Conservation (phyloP, 352 stramenopile genomes). For the Thalassiosira gravida region DNA sequence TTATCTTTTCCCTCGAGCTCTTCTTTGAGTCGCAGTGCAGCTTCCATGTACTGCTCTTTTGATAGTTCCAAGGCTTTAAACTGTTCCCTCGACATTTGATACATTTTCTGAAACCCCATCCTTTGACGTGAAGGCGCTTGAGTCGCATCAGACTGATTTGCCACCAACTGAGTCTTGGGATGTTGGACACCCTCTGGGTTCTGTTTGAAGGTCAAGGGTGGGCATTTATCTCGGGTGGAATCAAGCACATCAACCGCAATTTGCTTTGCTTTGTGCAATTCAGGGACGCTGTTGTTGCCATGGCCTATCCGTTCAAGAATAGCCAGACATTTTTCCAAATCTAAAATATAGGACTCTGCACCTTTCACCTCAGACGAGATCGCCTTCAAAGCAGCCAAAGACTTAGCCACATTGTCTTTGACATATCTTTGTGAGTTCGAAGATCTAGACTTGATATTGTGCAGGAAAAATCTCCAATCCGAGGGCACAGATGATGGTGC, state of each 20-base stretch:
- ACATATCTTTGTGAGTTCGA: slow-evolving; percentile 41
- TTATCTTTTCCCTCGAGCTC: slow-evolving; percentile 77
- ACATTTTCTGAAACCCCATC: slow-evolving; percentile 72
- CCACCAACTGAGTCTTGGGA: slow-evolving; percentile 1
- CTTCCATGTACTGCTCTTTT: slow-evolving; percentile 84
- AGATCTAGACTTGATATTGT: slow-evolving; percentile 72
- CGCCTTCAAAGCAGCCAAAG: slow-evolving; percentile 57
- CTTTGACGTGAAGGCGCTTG: slow-evolving; percentile 53
- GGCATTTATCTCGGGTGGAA: slow-evolving; percentile 59
- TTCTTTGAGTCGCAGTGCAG: slow-evolving; percentile 80
- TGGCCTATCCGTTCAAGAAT: slow-evolving; percentile 33
- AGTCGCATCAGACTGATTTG: slow-evolving; percentile 4
- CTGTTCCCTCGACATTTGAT: slow-evolving; percentile 65
- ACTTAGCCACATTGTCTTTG: slow-evolving; percentile 65
- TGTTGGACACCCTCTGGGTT: slow-evolving; percentile 18
- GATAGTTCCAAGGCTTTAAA: slow-evolving; percentile 71
- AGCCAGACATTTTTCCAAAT: slow-evolving; percentile 59
- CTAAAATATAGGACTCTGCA: slow-evolving; percentile 22
- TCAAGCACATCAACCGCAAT: slow-evolving; percentile 64
- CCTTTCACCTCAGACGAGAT: slow-evolving; percentile 17
- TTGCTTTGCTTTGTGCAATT: slow-evolving; percentile 62
- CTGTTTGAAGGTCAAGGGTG: slow-evolving; percentile 6
- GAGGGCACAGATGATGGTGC: slow-evolving; percentile 56
- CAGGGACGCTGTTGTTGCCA: slow-evolving; percentile 30
- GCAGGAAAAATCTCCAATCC: slow-evolving; percentile 81